phyloP scores from a whole-genome alignment of 352 stramenopile genomes.

The Phytophthora chlamydospora region DNA sequence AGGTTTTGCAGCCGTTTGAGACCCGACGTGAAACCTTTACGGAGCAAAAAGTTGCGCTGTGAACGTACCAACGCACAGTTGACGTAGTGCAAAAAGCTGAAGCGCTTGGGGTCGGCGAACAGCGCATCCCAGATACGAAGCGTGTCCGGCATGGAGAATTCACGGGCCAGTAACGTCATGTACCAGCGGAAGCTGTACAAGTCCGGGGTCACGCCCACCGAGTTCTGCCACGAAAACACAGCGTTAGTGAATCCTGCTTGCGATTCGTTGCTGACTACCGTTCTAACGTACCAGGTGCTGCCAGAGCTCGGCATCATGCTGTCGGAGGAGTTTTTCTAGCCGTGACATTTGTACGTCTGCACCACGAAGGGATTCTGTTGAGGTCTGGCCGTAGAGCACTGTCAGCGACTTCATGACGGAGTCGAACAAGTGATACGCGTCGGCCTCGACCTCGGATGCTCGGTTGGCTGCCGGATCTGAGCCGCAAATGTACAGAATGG shows the following conservation, averaged over 20 bases:
- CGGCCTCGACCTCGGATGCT: constrained; percentile 49
- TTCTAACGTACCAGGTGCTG: constrained; percentile 59
- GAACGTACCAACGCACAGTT: constrained; percentile 61
- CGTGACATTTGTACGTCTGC: constrained; percentile 66
- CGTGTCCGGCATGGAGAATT: constrained; percentile 65
- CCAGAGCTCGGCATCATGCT: constrained; percentile 69
- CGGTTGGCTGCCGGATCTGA: constrained; percentile 46
- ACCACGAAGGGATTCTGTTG: constrained; percentile 48
- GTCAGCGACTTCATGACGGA: constrained; percentile 57
- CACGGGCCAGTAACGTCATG: constrained; percentile 64
- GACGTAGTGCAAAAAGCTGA: constrained; percentile 77
- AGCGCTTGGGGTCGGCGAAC: constrained; percentile 62
- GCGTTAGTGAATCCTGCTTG: not conserved
- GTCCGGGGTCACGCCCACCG: constrained; percentile 57
- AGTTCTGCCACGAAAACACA: constrained; percentile 51
- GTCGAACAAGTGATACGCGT: constrained; percentile 61
- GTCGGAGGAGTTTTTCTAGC: constrained; percentile 51
- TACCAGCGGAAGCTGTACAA: constrained; percentile 81
- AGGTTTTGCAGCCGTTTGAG: constrained; percentile 58
- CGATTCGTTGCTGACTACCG: not conserved
- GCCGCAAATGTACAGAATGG: constrained; percentile 81
- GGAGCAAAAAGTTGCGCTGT: constrained; percentile 44
- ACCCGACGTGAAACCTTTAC: constrained; percentile 44
- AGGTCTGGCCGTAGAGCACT: constrained; percentile 50
- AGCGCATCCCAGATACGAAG: constrained; percentile 70